Evolutionary conservation across 495 filamentous ascomycete genomes (phyloP).

Genomic region (Tricharina praecox): DNA sequence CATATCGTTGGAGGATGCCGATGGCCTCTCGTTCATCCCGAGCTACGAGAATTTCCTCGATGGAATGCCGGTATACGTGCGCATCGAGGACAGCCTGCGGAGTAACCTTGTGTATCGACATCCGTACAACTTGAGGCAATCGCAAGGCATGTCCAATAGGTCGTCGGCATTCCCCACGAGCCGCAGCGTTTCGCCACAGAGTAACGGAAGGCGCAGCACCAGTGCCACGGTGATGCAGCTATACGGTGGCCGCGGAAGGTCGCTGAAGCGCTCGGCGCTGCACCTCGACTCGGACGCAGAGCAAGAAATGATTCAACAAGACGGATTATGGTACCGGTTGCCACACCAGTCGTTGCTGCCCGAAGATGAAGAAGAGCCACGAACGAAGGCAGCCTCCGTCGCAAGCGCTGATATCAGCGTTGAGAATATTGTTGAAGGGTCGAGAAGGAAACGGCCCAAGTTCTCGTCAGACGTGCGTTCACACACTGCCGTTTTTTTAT

Average conservation of each 20-base stretch:
- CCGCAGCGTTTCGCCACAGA: slow-evolving; percentile 61
- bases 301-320: slow-evolving; percentile 14
- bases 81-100: slow-evolving; percentile 46
- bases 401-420: slow-evolving; percentile 67
- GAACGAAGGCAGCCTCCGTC: slow-evolving; percentile 20
- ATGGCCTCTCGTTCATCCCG: slow-evolving; percentile 77
- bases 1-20: slow-evolving; percentile 81
- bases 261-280: slow-evolving; percentile 19
- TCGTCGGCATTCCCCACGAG: slow-evolving; percentile 25
- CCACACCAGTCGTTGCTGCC: slow-evolving; percentile 16
- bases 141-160: slow-evolving; percentile 29
- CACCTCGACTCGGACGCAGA: slow-evolving; percentile 15
- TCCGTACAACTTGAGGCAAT: slow-evolving; percentile 27
- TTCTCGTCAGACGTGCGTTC: slow-evolving; percentile 36
- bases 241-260: slow-evolving; percentile 15
- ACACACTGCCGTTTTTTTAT: slow-evolving; percentile 8
- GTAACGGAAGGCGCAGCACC: slow-evolving; percentile 57
- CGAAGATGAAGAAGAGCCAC: slow-evolving; percentile 18
- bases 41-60: slow-evolving; percentile 84
- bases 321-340: slow-evolving; percentile 7
- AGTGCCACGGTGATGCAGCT: slow-evolving; percentile 38
- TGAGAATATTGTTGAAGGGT: slow-evolving; percentile 94
- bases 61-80: slow-evolving; percentile 78
- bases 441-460: slow-evolving; percentile 84
- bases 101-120: slow-evolving; percentile 22